phyloP scores from a whole-genome alignment of 176 grass and related monocot genomes.

The Paspalum notatum region DNA sequence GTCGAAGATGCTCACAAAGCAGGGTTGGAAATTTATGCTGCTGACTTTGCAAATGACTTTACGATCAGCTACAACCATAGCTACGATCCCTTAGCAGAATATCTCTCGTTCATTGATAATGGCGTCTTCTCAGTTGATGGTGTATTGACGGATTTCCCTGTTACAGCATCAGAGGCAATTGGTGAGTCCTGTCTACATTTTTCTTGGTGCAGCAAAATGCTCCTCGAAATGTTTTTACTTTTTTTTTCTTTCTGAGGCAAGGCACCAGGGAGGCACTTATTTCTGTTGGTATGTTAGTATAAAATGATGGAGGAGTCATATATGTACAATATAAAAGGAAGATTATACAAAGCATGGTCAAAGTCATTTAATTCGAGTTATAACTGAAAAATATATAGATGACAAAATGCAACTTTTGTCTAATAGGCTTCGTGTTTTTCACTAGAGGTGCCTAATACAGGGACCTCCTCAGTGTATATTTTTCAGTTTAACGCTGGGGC shows the following conservation, averaged over 20 bases:
- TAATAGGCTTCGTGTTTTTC: neutral
- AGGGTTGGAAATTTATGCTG: conserved; percentile 85
- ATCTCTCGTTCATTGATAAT: conserved; percentile 83
- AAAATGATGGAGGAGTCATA: neutral
- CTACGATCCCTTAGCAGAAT: conserved; percentile 83
- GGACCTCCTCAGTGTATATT: too few relatives aligned
- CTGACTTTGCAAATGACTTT: conserved; percentile 81
- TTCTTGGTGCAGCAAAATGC: neutral
- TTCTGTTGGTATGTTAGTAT: neutral
- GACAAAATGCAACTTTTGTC: neutral
- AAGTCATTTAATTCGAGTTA: neutral
- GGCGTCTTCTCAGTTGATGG: conserved; percentile 86
- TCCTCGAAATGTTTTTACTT: neutral
- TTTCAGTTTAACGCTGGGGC: too few relatives aligned
- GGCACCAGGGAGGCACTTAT: neutral
- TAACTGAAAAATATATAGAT: neutral
- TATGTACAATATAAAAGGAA: neutral
- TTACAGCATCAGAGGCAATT: conserved; percentile 75
- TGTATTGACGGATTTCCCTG: conserved; percentile 82
- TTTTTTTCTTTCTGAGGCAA: neutral
- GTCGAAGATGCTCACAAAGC: conserved; percentile 85
- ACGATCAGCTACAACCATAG: conserved; percentile 81
- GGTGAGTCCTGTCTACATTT: conserved; percentile 43
- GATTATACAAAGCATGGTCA: neutral
- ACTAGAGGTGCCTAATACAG: too few relatives aligned